Evolutionary conservation across 2,329 filamentous ascomycete genomes (phyloP).

Genomic region (Monascus ruber): DNA sequence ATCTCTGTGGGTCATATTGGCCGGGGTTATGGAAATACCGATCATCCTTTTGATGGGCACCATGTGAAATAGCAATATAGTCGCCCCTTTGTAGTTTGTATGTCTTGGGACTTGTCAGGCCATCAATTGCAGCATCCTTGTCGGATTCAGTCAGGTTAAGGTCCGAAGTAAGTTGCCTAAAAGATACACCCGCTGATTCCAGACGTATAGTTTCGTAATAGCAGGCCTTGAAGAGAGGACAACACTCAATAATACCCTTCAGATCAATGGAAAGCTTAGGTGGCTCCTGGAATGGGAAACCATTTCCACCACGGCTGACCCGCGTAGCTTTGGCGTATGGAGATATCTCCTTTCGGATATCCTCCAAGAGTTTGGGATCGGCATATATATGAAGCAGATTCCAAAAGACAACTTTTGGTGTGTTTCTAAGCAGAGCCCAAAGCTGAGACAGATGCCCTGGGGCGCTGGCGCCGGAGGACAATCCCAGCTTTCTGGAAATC

Average conservation of each 20-base stretch:
- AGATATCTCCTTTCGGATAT: constrained; percentile 36
- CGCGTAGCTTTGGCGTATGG: constrained; percentile 30
- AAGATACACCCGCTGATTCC: constrained; percentile 31
- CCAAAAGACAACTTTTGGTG: constrained; percentile 43
- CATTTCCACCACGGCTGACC: constrained; percentile 24
- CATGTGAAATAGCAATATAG: constrained; percentile 34
- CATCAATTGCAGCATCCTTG: constrained; percentile 24
- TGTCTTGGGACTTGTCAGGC: constrained; percentile 17
- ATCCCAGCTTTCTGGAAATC: constrained; percentile 26
- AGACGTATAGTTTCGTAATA: constrained; percentile 38
- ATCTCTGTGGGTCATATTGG: constrained; percentile 34
- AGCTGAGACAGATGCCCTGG: constrained; percentile 38
- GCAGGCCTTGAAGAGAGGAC: constrained; percentile 35
- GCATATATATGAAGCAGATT: constrained; percentile 37
- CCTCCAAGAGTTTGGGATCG: constrained; percentile 27
- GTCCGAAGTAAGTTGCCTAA: constrained; percentile 29
- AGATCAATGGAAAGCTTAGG: constrained; percentile 32
- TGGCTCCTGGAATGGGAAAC: constrained; percentile 33
- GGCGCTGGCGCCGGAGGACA: constrained; percentile 27
- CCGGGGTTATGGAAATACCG: constrained; percentile 30
- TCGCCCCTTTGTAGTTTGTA: constrained; percentile 34
- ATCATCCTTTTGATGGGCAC: constrained; percentile 32
- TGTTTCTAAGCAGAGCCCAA: constrained; percentile 46
- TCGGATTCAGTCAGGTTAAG: constrained; percentile 28
- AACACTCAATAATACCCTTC: constrained; percentile 31